These are phyloP conservation scores for Plasmodium gonderi DNA, from an alignment of 169 alveolate species.

Conservation along the genomic window DNA sequence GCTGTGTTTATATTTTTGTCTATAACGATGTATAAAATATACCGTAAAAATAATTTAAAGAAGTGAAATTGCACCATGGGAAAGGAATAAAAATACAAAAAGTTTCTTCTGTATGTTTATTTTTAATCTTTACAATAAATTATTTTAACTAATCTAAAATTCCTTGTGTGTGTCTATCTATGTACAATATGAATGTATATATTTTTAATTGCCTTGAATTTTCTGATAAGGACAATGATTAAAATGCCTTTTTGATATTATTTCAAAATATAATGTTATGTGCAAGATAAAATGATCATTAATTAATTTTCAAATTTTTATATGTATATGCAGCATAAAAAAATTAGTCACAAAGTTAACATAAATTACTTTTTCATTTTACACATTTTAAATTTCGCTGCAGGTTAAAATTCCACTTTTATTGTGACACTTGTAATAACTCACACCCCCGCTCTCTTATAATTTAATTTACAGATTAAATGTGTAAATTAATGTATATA, in stretches of 20 bases:
- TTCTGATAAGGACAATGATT: background rate
- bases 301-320: background rate
- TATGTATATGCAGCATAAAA: too few species aligned
- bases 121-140: background rate
- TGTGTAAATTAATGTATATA: background rate
- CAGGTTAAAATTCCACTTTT: background rate
- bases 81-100: background rate
- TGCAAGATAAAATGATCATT: background rate
- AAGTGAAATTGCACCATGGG: background rate
- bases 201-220: background rate
- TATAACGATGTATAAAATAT: background rate
- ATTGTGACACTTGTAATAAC: background rate
- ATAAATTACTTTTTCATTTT: background rate
- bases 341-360: background rate
- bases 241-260: background rate
- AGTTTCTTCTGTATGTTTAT: background rate
- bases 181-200: background rate
- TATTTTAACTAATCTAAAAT: background rate
- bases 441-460: background rate
- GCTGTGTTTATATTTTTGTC: background rate
- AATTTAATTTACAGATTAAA: background rate
- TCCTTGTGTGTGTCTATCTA: background rate
- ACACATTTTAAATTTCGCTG: background rate
- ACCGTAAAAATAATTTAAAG: background rate
- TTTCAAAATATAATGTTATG: background rate